Percentiles rank a stretch among this genome's conserved stretches.
Evolutionary conservation across 768 basidiomycete genomes (phyloP).

Genomic region (Amanita rimosa): DNA sequence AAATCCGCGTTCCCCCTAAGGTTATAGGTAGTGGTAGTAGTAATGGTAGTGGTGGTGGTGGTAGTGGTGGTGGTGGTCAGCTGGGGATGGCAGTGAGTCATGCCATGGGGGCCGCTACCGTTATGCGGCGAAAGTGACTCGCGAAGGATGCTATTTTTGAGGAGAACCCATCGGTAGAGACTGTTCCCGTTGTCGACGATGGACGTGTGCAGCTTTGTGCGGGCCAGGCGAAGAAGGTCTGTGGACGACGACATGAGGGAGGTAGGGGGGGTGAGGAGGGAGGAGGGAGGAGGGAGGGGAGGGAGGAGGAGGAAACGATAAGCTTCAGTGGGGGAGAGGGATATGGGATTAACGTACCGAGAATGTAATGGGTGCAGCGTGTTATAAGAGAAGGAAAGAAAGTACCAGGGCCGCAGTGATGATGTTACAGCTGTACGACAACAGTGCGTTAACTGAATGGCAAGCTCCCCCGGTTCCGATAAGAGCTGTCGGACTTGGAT

Average conservation of each 20-base stretch:
- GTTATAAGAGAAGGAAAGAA: neutral
- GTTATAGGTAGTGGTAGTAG: neutral
- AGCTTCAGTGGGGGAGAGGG: no score
- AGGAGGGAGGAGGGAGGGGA: neutral
- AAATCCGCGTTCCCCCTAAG: neutral
- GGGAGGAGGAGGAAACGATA: neutral
- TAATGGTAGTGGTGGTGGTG: no score
- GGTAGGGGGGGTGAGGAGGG: no score
- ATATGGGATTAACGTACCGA: neutral
- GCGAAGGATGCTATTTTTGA: neutral
- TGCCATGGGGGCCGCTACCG: neutral
- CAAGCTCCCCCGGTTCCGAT: no score
- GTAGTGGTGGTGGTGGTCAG: no score
- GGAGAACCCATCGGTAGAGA: neutral
- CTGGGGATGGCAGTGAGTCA: neutral
- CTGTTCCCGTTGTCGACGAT: neutral
- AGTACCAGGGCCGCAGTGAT: no score
- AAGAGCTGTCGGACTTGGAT: no score
- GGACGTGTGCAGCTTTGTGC: neutral
- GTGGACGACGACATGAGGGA: neutral
- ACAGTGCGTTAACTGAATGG: no score
- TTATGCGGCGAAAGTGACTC: neutral
- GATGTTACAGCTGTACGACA: no score
- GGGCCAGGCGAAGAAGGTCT: neutral
- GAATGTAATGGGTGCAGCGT: neutral